Percentiles rank a stretch among this genome's conserved stretches.
These are phyloP conservation scores for Endoconidiophora laricicola DNA, from an alignment of 2,329 filamentous ascomycete species.

Conservation along the genomic window DNA sequence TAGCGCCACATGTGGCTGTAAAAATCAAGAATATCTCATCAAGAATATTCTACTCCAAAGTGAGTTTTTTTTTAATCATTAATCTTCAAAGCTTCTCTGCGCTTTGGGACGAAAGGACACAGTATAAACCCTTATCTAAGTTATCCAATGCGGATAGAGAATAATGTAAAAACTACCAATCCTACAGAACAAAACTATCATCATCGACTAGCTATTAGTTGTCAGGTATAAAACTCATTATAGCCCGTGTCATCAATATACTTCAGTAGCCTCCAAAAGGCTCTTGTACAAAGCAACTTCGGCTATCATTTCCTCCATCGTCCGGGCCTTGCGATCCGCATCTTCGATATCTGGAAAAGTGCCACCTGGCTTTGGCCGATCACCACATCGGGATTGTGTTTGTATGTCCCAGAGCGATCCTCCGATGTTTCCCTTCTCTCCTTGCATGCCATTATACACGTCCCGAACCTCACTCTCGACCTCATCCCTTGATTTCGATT, in stretches of 20 bases:
- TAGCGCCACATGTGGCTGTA: conserved; percentile 4
- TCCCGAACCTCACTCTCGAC: conserved; percentile 40
- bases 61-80: not conserved
- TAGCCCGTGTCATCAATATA: no score
- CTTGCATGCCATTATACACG: conserved; percentile 70
- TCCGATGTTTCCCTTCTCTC: conserved; percentile 70
- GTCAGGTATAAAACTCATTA: not conserved
- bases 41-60: no score
- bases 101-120: no score
- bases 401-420: conserved; percentile 44
- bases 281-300: conserved; percentile 55
- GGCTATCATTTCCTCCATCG: conserved; percentile 56
- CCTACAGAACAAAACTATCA: no score
- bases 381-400: conserved; percentile 15
- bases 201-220: not conserved
- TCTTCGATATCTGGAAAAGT: conserved; percentile 57
- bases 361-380: conserved; percentile 33
- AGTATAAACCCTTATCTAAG: no score
- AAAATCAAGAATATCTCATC: no score
- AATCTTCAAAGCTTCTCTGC: no score
- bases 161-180: no score
- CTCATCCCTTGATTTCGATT: conserved; percentile 21
- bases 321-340: conserved; percentile 47
- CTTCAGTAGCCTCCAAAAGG: conserved; percentile 21
- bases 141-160: no score